Percentiles rank a stretch among this genome's conserved stretches.
Evolutionary conservation across 2,329 filamentous ascomycete species (phyloP).

Genomic region (Penicillium occitanis): DNA sequence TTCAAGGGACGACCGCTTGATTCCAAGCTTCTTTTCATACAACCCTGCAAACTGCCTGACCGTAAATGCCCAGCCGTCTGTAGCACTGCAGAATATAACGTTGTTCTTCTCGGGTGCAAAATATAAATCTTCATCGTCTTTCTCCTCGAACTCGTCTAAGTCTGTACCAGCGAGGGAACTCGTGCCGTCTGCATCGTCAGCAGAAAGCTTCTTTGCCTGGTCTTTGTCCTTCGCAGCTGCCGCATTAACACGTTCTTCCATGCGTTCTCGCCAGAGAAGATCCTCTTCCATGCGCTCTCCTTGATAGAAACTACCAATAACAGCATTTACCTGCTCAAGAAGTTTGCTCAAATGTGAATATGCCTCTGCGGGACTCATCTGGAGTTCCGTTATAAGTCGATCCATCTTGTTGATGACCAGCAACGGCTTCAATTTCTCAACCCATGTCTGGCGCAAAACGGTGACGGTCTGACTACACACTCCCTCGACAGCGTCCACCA

Average conservation of each 20-base stretch:
- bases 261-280: conserved; percentile 87
- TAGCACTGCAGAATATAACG: conserved; percentile 96
- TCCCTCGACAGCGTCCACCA: conserved; percentile 95
- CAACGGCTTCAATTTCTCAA: conserved; percentile 89
- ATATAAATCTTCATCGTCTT: conserved; percentile 94
- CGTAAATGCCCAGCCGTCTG: conserved; percentile 99
- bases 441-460: conserved; percentile 91
- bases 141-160: conserved; percentile 72
- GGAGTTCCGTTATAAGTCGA: conserved; percentile 85
- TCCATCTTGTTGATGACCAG: conserved; percentile 99
- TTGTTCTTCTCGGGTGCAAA: conserved; percentile 98
- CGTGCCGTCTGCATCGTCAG: conserved; percentile 45
- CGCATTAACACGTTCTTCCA: conserved; percentile 80
- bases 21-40: conserved; percentile 95
- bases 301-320: conserved; percentile 95
- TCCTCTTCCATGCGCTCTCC: conserved; percentile 99
- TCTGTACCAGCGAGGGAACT: conserved; percentile 52
- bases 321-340: conserved; percentile 93
- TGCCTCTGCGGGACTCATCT: conserved; percentile 87
- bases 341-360: conserved; percentile 86
- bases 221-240: conserved; percentile 63
- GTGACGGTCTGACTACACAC: conserved; percentile 99
- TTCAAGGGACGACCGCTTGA: conserved; percentile 83
- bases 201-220: conserved; percentile 36
- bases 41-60: conserved; percentile 88